Evolutionary conservation across 2,329 filamentous ascomycete genomes (phyloP).

Genomic region (Phialophora tarda): DNA sequence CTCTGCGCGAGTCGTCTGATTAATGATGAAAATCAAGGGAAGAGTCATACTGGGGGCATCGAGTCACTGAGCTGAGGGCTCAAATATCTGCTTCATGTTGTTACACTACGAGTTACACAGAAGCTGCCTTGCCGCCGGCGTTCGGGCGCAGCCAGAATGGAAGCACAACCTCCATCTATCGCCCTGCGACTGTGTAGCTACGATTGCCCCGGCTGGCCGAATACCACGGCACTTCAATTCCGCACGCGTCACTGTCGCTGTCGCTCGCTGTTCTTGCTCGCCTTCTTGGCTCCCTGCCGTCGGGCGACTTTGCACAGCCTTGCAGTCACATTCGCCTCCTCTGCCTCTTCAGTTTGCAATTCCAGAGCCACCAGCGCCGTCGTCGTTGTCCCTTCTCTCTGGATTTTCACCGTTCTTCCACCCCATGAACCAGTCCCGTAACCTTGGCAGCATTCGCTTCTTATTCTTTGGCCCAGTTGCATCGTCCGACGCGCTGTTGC

Average conservation of each 20-base stretch:
- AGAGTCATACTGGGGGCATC: not conserved
- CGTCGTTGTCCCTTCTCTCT: not conserved
- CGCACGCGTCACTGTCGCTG: not conserved
- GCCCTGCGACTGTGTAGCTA: not conserved
- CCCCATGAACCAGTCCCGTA: no score
- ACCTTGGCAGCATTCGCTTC: no score
- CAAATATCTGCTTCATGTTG: not conserved
- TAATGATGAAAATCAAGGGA: not conserved
- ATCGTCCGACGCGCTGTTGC: not conserved
- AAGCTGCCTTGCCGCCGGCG: not conserved
- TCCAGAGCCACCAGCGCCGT: not conserved
- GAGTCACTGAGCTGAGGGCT: not conserved
- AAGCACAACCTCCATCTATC: not conserved
- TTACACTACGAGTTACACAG: not conserved
- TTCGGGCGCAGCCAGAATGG: not conserved
- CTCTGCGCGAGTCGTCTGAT: not conserved
- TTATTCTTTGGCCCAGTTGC: not conserved
- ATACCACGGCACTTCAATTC: not conserved
- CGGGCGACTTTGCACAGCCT: not conserved
- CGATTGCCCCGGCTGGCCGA: not conserved
- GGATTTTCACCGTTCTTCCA: not conserved
- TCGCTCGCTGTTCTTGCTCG: not conserved
- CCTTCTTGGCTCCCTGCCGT: not conserved
- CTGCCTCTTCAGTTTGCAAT: not conserved
- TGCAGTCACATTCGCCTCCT: not conserved